Evolutionary conservation across 192 early-diverging fungal genomes (phyloP).

Genomic region (Spizellomyces punctatus): DNA sequence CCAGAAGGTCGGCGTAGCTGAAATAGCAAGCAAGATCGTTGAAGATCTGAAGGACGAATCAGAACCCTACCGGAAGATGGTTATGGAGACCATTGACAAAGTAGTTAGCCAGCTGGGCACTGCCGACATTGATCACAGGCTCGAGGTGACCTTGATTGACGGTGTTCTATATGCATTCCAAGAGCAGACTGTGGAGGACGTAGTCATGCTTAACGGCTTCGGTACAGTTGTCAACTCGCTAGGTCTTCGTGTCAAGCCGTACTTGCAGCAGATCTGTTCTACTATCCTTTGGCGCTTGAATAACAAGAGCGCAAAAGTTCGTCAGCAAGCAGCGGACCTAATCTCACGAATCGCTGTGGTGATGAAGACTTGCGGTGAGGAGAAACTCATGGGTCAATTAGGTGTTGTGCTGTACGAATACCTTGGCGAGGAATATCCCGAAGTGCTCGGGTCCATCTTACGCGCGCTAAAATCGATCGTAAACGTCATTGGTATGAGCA

Average conservation of each 20-base stretch:
- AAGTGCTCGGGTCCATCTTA: conserved; percentile 94
- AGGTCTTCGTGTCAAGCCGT: conserved; percentile 86
- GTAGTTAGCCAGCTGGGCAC: conserved; percentile 76
- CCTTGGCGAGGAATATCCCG: conserved; percentile 98
- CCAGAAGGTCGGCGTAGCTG: conserved; percentile 88
- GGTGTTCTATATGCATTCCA: conserved; percentile 98
- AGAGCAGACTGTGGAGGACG: conserved; percentile 94
- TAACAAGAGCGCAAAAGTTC: conserved; percentile 93
- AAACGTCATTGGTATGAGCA: conserved; percentile 96
- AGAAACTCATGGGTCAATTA: conserved; percentile 91
- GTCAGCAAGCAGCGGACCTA: conserved; percentile 97
- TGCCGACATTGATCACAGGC: conserved; percentile 86
- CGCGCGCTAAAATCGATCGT: conserved; percentile 93
- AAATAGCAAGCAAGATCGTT: conserved; percentile 84
- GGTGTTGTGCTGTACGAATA: conserved; percentile 97
- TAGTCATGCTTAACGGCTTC: conserved; percentile 92
- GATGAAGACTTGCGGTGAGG: conserved; percentile 93
- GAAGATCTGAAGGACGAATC: conserved; percentile 94
- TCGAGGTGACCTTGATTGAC: conserved; percentile 96
- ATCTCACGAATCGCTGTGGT: conserved; percentile 93
- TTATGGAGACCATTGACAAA: conserved; percentile 93
- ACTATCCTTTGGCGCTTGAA: conserved; percentile 97
- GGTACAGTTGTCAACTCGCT: conserved; percentile 92
- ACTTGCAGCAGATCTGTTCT: conserved; percentile 90
- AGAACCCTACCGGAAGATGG: conserved; percentile 94